Evolutionary conservation across 345 rosid species (phyloP).

Genomic region (Populus simonii): DNA sequence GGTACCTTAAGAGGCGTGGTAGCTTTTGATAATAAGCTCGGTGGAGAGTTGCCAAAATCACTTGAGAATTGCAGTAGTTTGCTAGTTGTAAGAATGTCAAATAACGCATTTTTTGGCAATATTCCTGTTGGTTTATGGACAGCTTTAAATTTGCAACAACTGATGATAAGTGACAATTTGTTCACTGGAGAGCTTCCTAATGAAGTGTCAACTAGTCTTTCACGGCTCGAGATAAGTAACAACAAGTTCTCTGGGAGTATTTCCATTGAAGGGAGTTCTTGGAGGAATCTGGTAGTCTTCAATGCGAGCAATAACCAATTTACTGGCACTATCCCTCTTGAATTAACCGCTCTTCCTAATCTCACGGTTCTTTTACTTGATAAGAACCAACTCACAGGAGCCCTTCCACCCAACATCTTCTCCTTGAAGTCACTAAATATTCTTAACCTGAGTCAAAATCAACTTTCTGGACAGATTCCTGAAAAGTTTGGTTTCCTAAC

Average conservation of each 20-base stretch:
- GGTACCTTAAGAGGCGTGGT: slow-evolving; percentile 40
- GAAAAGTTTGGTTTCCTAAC: slow-evolving; percentile 31
- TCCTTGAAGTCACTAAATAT: slow-evolving; percentile 39
- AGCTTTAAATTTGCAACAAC: slow-evolving; percentile 7
- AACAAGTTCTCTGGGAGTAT: slow-evolving; percentile 50
- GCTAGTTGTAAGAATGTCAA: not conserved
- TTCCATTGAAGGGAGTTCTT: slow-evolving; percentile 29
- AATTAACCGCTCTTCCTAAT: slow-evolving; percentile 39
- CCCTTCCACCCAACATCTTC: slow-evolving; percentile 39
- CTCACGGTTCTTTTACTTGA: slow-evolving; percentile 38
- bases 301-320: slow-evolving; percentile 54
- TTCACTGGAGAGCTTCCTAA: slow-evolving; percentile 51
- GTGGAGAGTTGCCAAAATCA: slow-evolving; percentile 52
- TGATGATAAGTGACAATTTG: slow-evolving; percentile 32
- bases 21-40: slow-evolving; percentile 42
- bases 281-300: slow-evolving; percentile 37
- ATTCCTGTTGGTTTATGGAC: slow-evolving; percentile 55
- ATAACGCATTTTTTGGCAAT: slow-evolving; percentile 41
- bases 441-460: slow-evolving; percentile 46
- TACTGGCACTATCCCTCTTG: slow-evolving; percentile 41
- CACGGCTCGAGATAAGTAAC: slow-evolving; percentile 35
- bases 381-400: slow-evolving; percentile 47
- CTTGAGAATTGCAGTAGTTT: slow-evolving; percentile 49
- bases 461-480: slow-evolving; percentile 49
- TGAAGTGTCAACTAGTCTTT: slow-evolving; percentile 33